These are phyloP conservation scores for Extremus antarcticus DNA, from an alignment of 495 filamentous ascomycete species.

Conservation along the genomic window DNA sequence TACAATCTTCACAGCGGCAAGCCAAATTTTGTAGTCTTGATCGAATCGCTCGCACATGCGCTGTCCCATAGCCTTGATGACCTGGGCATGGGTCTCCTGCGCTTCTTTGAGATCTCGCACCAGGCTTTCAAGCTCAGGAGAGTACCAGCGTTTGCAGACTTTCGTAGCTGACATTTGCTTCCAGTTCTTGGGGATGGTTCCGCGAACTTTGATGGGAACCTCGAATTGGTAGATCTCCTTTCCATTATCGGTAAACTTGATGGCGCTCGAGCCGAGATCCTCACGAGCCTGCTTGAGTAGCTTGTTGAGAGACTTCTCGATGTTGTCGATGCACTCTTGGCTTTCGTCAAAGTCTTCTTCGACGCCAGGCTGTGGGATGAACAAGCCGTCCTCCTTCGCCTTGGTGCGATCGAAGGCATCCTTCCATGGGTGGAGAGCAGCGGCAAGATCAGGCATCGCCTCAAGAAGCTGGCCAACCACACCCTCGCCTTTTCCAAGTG, in stretches of 20 bases:
- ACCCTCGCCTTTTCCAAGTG: conserved; percentile 60
- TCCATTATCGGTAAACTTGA: conserved; percentile 79
- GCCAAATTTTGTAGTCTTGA: conserved; percentile 75
- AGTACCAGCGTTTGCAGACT: conserved; percentile 91
- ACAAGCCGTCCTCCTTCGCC: conserved; percentile 61
- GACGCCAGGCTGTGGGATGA: conserved; percentile 80
- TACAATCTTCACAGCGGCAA: conserved; percentile 73
- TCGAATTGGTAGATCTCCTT: conserved; percentile 98
- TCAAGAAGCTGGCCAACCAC: conserved; percentile 74
- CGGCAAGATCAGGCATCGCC: conserved; percentile 72
- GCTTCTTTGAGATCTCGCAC: conserved; percentile 84
- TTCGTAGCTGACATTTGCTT: conserved; percentile 91
- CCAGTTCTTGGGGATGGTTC: conserved; percentile 67
- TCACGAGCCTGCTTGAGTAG: conserved; percentile 60
- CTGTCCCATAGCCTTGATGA: conserved; percentile 74
- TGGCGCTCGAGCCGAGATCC: conserved; percentile 53
- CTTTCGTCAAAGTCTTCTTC: conserved; percentile 89
- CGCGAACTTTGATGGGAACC: conserved; percentile 71
- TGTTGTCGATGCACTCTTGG: conserved; percentile 60
- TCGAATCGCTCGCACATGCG: conserved; percentile 85
- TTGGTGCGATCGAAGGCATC: conserved; percentile 79
- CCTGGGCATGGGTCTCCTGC: conserved; percentile 87
- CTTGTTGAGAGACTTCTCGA: conserved; percentile 59
- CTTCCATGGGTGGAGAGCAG: conserved; percentile 74
- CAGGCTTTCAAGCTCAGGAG: conserved; percentile 64